Base-by-base conservation (phyloP, 148 eudicot species). In the Fagopyrum esculentum region DNA sequence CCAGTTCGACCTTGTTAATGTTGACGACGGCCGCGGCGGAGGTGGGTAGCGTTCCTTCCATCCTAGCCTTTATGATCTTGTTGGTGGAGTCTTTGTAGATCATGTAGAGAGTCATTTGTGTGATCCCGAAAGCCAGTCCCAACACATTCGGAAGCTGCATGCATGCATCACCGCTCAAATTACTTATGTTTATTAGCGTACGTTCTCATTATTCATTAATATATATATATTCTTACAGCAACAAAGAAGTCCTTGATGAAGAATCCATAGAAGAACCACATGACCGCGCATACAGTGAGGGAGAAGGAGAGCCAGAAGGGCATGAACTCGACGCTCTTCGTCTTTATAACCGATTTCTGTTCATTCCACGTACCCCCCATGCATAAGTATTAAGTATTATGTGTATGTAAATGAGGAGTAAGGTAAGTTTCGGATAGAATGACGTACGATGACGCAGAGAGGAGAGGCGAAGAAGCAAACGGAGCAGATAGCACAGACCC, bases 301-400 rank as follows among this genome's bases (percentile, higher is more conserved):
- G 84, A 90, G 78, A 92, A 85, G 0, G 98, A 92, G 13, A 92
- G 73, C 17, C 82, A 70, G 69, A 90, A 85, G 5, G 98, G 93
- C 96, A 90, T 86, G 87, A 85, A 89, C 84, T 87, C 85, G 43
- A 92, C 98, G 22, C 93, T 90, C 81, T 78, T 90, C 1, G 96
- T 89, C 10, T 84, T 80, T 5, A 92, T 87, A 0, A 92, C 98
- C 75, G 80, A 83, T 77, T 82, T 87, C 98, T 92, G 88, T 83
- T 52, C 4, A 13, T 0, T 51, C 6, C 66, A 60, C 26, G 26
- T 22, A 22, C 26, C 26, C 30, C 40, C 40, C 40, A 35, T 35
- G 40, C 40, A 35, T 35, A 35, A 35, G 40, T 35, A 35, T 35
- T 35, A 35, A 35, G 40, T 22, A 22, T 22, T 22, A 22, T 22